These are phyloP conservation scores for Mycena leptocephala DNA, from an alignment of 768 basidiomycete species.

Conservation along the genomic window DNA sequence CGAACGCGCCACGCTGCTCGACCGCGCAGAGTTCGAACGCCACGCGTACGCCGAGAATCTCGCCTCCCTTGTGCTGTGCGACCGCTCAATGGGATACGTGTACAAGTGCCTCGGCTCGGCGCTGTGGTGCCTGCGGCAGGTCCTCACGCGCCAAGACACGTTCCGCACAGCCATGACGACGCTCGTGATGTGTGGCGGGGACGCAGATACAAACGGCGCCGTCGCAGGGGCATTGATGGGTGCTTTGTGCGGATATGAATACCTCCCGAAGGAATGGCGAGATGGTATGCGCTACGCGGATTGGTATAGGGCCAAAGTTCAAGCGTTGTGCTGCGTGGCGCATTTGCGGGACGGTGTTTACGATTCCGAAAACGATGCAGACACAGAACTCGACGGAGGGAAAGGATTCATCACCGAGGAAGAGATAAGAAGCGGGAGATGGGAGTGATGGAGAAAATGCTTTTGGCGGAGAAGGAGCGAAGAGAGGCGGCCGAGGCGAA, in stretches of 20 bases:
- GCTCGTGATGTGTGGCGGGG: slow-evolving; percentile 40
- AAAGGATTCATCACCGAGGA: slow-evolving; percentile 34
- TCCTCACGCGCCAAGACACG: slow-evolving; percentile 32
- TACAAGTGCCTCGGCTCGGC: slow-evolving; percentile 42
- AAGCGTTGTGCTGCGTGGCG: slow-evolving; percentile 32
- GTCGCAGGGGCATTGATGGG: slow-evolving; percentile 43
- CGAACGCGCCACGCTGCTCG: slow-evolving; percentile 24
- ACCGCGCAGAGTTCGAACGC: slow-evolving; percentile 33
- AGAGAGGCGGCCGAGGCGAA: slow-evolving; percentile 33
- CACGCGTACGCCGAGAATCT: slow-evolving; percentile 37
- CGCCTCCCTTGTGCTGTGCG: slow-evolving; percentile 29
- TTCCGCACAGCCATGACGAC: slow-evolving; percentile 39
- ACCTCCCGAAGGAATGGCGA: slow-evolving; percentile 41
- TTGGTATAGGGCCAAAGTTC: slow-evolving; percentile 35
- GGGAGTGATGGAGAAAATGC: slow-evolving; percentile 40
- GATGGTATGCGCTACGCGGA: slow-evolving; percentile 38
- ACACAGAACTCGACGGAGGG: slow-evolving; percentile 36
- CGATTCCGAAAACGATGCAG: slow-evolving; percentile 29
- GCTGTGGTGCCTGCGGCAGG: slow-evolving; percentile 40
- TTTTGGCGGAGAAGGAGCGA: slow-evolving; percentile 32
- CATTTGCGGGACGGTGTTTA: slow-evolving; percentile 28
- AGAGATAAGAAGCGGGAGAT: slow-evolving; percentile 38
- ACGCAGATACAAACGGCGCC: slow-evolving; percentile 42
- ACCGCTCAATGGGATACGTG: slow-evolving; percentile 40
- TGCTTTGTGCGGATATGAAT: slow-evolving; percentile 34